Conservation (phyloP, 2,329 filamentous ascomycete genomes). For the Sphaerulina vaccinii region DNA sequence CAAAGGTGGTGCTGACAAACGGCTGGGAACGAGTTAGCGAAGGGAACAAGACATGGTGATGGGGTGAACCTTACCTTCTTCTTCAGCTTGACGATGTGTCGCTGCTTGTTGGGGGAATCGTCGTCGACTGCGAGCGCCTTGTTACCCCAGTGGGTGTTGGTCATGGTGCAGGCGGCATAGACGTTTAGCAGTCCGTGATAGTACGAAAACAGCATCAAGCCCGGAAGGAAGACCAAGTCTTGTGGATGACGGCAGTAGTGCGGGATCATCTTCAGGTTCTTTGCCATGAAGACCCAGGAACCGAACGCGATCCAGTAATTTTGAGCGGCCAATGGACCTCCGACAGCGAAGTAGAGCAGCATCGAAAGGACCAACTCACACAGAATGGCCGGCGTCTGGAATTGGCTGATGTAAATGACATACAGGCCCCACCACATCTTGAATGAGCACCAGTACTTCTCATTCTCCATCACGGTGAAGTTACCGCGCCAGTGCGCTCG, state of each 20-base stretch:
- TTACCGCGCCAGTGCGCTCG: constrained; percentile 61
- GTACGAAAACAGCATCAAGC: constrained; percentile 57
- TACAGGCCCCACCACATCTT: constrained; percentile 55
- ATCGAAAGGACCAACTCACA: constrained; percentile 50
- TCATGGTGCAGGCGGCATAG: constrained; percentile 52
- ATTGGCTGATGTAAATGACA: constrained; percentile 54
- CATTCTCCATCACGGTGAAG: constrained; percentile 45
- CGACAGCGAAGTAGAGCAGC: constrained; percentile 33
- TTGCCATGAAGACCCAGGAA: constrained; percentile 55
- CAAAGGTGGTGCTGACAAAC: background rate
- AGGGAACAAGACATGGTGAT: background rate
- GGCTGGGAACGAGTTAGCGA: background rate
- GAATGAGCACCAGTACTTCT: constrained; percentile 34
- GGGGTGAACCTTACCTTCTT: constrained; percentile 11
- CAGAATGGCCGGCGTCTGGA: constrained; percentile 58
- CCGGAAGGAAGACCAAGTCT: constrained; percentile 53
- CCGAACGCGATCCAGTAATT: constrained; percentile 21
- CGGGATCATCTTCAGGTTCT: constrained; percentile 57
- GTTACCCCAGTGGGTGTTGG: constrained; percentile 34
- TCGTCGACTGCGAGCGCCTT: constrained; percentile 30
- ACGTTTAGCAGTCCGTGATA: constrained; percentile 59
- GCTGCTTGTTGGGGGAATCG: constrained; percentile 17
- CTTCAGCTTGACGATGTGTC: constrained; percentile 25
- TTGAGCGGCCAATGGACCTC: background rate
- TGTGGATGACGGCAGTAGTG: constrained; percentile 53